phyloP scores from a whole-genome alignment of 1,284 basidiomycete species.

The Ceratobasidium sp. region DNA sequence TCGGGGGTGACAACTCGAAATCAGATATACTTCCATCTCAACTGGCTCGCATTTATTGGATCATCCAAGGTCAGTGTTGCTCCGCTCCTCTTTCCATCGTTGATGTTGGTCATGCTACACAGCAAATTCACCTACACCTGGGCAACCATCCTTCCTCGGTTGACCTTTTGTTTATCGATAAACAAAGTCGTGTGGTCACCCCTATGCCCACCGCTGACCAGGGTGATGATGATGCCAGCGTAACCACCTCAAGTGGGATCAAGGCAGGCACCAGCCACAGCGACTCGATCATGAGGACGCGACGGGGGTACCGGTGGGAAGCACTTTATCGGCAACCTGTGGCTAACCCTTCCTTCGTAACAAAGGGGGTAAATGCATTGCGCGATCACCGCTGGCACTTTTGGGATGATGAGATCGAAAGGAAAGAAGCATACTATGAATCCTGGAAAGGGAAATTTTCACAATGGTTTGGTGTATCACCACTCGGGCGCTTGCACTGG shows the following conservation, averaged over 20 bases:
- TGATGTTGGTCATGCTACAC: too few relatives aligned
- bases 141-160: conserved; percentile 61
- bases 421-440: conserved; percentile 48
- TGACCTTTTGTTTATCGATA: conserved; percentile 67
- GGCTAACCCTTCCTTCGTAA: not conserved
- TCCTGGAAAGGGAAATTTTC: conserved; percentile 62
- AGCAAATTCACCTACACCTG: conserved; percentile 70
- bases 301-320: conserved; percentile 61
- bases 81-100: too few relatives aligned
- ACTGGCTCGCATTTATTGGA: conserved; percentile 71
- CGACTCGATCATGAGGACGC: conserved; percentile 62
- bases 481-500: conserved; percentile 62
- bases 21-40: conserved; percentile 66
- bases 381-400: conserved; percentile 44
- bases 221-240: not conserved
- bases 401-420: conserved; percentile 44
- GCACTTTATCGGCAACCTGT: not conserved
- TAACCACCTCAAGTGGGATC: conserved; percentile 54
- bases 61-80: conserved; percentile 55
- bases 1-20: not conserved
- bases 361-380: conserved; percentile 72
- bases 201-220: conserved; percentile 50
- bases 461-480: conserved; percentile 71
- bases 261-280: conserved; percentile 78
- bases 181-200: conserved; percentile 59